Evolutionary conservation across 2,329 filamentous ascomycete genomes (phyloP).

Genomic region (Raffaelea albimanens): DNA sequence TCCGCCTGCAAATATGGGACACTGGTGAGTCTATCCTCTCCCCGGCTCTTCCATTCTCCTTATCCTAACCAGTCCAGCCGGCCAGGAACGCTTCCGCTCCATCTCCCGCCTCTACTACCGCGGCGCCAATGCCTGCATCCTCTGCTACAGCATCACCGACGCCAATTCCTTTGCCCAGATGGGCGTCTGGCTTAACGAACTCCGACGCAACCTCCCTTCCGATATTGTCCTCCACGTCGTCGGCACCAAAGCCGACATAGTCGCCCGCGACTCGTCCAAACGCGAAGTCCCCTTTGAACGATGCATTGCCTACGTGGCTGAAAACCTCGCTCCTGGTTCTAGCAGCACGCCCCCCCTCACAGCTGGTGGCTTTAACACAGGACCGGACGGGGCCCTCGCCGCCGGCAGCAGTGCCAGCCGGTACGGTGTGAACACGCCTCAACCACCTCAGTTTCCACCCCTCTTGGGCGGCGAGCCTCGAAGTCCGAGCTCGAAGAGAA

Average conservation of each 20-base stretch:
- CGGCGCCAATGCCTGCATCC: constrained; percentile 84
- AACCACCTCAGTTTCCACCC: constrained; percentile 3
- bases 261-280: constrained; percentile 67
- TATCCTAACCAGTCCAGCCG: constrained; percentile 37
- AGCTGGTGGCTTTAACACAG: constrained; percentile 21
- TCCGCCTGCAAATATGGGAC: constrained; percentile 94
- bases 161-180: constrained; percentile 80
- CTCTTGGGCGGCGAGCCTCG: constrained; percentile 35
- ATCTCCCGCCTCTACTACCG: constrained; percentile 96
- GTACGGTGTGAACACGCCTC: constrained; percentile 9
- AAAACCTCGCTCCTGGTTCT: constrained; percentile 70
- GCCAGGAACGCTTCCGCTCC: constrained; percentile 88
- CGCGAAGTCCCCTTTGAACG: constrained; percentile 88
- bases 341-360: constrained; percentile 60
- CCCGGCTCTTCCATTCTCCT: not conserved
- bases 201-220: constrained; percentile 65
- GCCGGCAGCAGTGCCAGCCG: too few relatives aligned
- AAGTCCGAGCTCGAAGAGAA: constrained; percentile 54
- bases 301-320: constrained; percentile 91
- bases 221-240: constrained; percentile 90
- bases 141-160: constrained; percentile 92
- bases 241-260: constrained; percentile 86
- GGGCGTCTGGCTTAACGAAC: constrained; percentile 81
- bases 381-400: not conserved
- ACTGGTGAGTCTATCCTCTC: constrained; percentile 45